These are phyloP conservation scores for Neonectria sp. DNA, from an alignment of 2,329 filamentous ascomycete genomes.

Conservation along the genomic window DNA sequence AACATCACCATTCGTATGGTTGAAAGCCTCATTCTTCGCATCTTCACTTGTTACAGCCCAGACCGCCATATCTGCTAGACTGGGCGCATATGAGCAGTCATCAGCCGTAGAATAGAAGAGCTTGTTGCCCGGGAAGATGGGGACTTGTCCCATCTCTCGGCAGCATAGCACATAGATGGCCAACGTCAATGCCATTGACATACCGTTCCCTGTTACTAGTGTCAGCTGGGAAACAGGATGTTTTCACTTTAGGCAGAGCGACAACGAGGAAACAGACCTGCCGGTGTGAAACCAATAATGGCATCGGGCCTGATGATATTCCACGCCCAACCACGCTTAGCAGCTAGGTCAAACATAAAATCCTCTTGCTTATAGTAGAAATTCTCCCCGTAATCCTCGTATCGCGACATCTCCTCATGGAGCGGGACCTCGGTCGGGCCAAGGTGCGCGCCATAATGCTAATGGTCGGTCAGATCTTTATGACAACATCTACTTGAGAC, in stretches of 20 bases:
- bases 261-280: conserved; percentile 14
- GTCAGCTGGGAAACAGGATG: not conserved
- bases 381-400: conserved; percentile 36
- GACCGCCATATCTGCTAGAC: conserved; percentile 29
- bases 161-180: conserved; percentile 36
- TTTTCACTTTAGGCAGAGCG: not conserved
- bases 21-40: conserved; percentile 33
- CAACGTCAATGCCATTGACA: conserved; percentile 35
- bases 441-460: conserved; percentile 38
- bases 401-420: conserved; percentile 34
- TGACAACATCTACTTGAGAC: not conserved
- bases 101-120: conserved; percentile 31
- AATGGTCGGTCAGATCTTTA: not conserved
- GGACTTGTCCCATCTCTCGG: conserved; percentile 31
- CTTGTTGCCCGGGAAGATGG: conserved; percentile 36
- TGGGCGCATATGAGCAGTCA: conserved; percentile 34
- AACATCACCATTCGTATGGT: conserved; percentile 31
- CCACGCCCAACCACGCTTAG: conserved; percentile 36
- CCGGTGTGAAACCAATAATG: conserved; percentile 37
- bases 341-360: conserved; percentile 29
- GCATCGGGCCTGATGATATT: conserved; percentile 36
- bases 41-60: conserved; percentile 28
- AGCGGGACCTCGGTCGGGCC: conserved; percentile 35
- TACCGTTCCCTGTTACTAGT: conserved; percentile 27
- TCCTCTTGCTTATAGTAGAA: conserved; percentile 39